Conservation (phyloP, 805 yeast genomes). For the Sugiyamaella chiloensis region DNA sequence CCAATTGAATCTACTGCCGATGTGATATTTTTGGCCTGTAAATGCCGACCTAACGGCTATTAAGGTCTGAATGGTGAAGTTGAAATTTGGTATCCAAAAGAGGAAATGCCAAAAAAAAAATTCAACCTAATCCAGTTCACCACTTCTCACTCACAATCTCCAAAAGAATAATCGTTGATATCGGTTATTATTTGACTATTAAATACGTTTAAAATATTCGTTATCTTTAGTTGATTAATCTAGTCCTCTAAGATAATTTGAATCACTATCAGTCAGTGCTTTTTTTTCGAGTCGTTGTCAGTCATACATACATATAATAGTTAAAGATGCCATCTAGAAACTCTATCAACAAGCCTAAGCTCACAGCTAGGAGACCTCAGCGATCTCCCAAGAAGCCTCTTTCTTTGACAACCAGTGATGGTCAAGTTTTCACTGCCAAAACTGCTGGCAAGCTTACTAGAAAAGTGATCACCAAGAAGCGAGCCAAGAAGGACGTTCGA, state of each 20-base stretch:
- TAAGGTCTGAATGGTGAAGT: not conserved
- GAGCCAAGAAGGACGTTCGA: constrained; percentile 74
- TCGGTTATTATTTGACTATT: too few relatives aligned
- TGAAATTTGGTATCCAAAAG: constrained; percentile 1
- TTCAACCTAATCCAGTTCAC: not conserved
- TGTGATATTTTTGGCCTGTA: too few relatives aligned
- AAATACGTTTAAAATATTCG: too few relatives aligned
- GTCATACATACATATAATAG: too few relatives aligned
- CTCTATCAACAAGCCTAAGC: constrained; percentile 71
- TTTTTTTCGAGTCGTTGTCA: too few relatives aligned
- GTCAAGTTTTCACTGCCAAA: constrained; percentile 13
- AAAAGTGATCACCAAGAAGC: constrained; percentile 61
- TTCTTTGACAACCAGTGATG: constrained; percentile 13
- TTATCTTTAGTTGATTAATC: too few relatives aligned
- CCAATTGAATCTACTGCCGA: too few relatives aligned
- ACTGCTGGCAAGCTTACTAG: constrained; percentile 43
- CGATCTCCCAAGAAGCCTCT: constrained; percentile 23
- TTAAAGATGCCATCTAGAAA: constrained; percentile 72
- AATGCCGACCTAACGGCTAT: too few relatives aligned
- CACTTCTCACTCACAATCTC: too few relatives aligned
- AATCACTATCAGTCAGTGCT: too few relatives aligned
- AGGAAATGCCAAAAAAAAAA: constrained; percentile 3
- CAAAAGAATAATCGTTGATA: too few relatives aligned
- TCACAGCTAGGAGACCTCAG: constrained; percentile 39
- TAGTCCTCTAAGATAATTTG: too few relatives aligned